Base-by-base conservation (phyloP, 176 grass and related monocot genomes). In the Oryza rufipogon region DNA sequence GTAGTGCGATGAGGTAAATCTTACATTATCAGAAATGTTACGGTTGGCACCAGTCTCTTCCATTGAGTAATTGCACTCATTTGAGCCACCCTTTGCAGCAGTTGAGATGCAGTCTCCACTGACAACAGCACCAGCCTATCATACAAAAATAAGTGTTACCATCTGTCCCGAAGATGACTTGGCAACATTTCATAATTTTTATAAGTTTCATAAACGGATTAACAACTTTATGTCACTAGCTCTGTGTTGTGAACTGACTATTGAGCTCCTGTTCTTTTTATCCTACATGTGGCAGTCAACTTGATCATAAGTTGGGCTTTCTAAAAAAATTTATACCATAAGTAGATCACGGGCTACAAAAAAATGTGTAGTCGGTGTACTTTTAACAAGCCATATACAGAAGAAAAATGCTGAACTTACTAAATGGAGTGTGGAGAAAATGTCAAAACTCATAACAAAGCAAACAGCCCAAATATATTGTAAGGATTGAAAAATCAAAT, bases 71-170 rank as follows among this genome's bases (percentile, higher is more conserved):
- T 77, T 23, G 74, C 58, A 63, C 33, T 77, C 75, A 77, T 0
- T 41, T 77, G 75, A 77, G 39, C 58, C 11, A 42, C 36, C 5
- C 36, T 77, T 77, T 77, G n/a, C 20, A 77, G 75, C 45, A 63
- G 61, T 77, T 52, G 11, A 77, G 75, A 15, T 77, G 45, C 11
- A 10, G 11, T 63, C 54, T 23, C 75, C 6, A 15, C 19, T 41
- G 19, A 5, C 5, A 41, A 61, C 75, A 63, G 32, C 52, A 77
- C 75, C 54, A 63, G 54, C 75, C 75, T 77, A 77, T 77, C 54
- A 77, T 7, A 63, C 6, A 38, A 77, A 61, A n/a, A 70, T 36
- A 61, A 39, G 32, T 23, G 17, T 38, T 76, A 36, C 30, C 10
- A 26, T 51, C 23, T 17, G 14, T 33, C 46, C 46, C 54, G 20